phyloP scores from a whole-genome alignment of 208 protist genomes.

The Acanthamoeba lenticulata region DNA sequence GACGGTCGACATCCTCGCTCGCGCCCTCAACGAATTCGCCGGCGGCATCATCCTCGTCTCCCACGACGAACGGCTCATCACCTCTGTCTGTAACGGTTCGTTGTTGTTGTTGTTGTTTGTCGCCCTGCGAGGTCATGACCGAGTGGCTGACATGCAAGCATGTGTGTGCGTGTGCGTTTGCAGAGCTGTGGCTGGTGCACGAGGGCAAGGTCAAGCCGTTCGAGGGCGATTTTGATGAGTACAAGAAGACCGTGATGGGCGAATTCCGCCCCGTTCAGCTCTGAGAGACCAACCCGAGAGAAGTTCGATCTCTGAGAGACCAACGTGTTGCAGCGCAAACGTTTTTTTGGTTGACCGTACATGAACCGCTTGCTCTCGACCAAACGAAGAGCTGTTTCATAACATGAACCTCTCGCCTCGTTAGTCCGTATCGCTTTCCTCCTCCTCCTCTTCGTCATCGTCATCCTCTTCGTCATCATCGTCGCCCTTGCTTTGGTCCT shows the following conservation, averaged over 20 bases:
- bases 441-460: background rate
- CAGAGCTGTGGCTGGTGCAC: conserved; percentile 95
- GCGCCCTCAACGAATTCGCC: conserved; percentile 85
- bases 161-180: background rate
- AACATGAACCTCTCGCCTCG: background rate
- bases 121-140: conserved; percentile 74
- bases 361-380: too few species aligned
- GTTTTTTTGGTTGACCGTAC: too few species aligned
- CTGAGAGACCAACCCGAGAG: background rate
- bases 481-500: background rate
- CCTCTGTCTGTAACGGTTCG: conserved; percentile 46
- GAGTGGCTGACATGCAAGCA: background rate
- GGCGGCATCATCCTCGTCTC: conserved; percentile 96
- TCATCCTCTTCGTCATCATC: background rate
- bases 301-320: too few species aligned
- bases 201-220: conserved; percentile 77
- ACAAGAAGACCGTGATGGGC: conserved; percentile 74
- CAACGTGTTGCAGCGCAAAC: too few species aligned
- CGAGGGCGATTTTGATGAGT: conserved; percentile 79
- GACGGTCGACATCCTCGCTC: conserved; percentile 91
- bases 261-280: conserved; percentile 34
- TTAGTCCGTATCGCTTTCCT: background rate
- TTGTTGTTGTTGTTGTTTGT: background rate
- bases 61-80: conserved; percentile 89
- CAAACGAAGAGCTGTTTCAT: too few species aligned